Base-by-base conservation (phyloP, 768 basidiomycete genomes). In the Auriscalpium microsporum region DNA sequence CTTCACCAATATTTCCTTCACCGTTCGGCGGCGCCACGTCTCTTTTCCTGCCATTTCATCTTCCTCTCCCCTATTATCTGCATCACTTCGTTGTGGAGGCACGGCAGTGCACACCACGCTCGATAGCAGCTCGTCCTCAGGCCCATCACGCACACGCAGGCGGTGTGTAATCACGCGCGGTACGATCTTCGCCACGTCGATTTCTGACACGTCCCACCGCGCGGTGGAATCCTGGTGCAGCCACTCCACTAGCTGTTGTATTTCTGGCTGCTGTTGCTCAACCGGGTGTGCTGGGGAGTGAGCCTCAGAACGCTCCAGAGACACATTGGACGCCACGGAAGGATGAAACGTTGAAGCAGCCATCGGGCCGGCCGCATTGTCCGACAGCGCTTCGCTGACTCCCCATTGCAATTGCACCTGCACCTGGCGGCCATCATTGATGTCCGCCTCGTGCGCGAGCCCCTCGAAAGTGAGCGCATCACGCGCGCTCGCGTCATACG, bases 121-220 rank as follows among this genome's bases (percentile, higher is more conserved):
- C 8, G 80, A 80, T 55, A 90, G 67, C 3, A 88, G 68, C 65
- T 90, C 86, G 56, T 88, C 85, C 56, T 80, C 73, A 1, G 85
- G 85, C 1, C 86, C 81, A 64, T 82, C 78, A 38, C 87, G 75
- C 54, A 88, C 78, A 50, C 84, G 75, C 57, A 92, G 64, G 10
- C 90, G 83, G 69, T 92, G 90, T 8, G 85, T 83, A 34, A 91
- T 76, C 0, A 84, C 81, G 19, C 86, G 72, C 37, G 86, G 86
- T 58, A 87, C 78, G 33, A 89, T 81, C 56, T 86, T 77, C 54
- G 85, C 85, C 58, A 88, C 75, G 61, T 91, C 86, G 55, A 83
- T 82, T 66, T 88, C 86, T 6, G 84, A 84, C 4, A 87, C 81
- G n/a, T 58, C 55, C 52, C 62, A 23, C 44, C 56, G 63, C 36